Conservation (phyloP, 1,139 yeast species). For the Protomyces arabidopsidicola region DNA sequence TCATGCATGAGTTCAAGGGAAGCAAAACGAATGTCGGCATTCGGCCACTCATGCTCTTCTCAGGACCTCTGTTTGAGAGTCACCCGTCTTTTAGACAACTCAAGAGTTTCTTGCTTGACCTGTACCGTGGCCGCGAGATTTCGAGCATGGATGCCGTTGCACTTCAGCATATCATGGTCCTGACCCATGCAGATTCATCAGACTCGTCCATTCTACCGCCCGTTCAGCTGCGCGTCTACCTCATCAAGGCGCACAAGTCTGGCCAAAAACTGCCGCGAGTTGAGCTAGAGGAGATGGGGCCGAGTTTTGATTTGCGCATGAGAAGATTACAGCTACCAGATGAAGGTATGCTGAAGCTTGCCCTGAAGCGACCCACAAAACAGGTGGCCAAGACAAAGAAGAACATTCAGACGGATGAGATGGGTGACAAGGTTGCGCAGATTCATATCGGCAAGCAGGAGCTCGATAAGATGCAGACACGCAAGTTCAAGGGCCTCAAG, state of each 20-base stretch:
- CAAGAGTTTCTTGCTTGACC: conserved; percentile 83
- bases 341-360: conserved; percentile 88
- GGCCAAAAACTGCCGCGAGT: conserved; percentile 91
- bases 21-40: conserved; percentile 79
- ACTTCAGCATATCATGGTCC: conserved; percentile 78
- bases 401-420: conserved; percentile 76
- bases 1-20: conserved; percentile 68
- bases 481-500: conserved; percentile 98
- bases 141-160: conserved; percentile 91
- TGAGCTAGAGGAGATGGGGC: conserved; percentile 93
- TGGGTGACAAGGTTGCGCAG: conserved; percentile 98
- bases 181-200: conserved; percentile 69
- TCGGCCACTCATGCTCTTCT: conserved; percentile 90
- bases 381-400: conserved; percentile 76
- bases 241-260: conserved; percentile 64
- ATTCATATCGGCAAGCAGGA: conserved; percentile 96
- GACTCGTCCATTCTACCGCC: conserved; percentile 54
- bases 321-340: conserved; percentile 84
- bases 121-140: conserved; percentile 78
- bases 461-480: conserved; percentile 79
- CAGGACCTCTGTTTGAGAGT: conserved; percentile 84
- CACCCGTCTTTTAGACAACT: conserved; percentile 83
- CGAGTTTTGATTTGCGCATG: conserved; percentile 84
- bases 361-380: conserved; percentile 74
- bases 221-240: conserved; percentile 85